These are phyloP conservation scores for Scortechinia acanthostroma DNA, from an alignment of 2,329 filamentous ascomycete species.

Conservation along the genomic window DNA sequence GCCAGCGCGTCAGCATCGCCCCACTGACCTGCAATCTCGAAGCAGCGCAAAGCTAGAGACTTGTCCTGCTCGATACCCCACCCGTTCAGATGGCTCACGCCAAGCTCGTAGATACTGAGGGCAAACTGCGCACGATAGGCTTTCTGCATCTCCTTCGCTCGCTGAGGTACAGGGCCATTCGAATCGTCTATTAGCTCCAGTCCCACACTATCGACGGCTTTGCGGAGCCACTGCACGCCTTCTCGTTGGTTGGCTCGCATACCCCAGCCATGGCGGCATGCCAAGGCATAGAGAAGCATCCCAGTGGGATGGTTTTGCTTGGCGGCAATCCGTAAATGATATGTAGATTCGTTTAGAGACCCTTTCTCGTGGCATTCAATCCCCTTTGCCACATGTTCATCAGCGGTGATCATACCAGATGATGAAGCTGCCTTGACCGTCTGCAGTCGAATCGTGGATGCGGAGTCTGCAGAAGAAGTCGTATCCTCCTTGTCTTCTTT, in stretches of 20 bases:
- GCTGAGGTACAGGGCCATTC: slow-evolving; percentile 18
- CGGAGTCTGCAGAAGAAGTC: neutral
- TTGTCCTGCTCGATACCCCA: slow-evolving; percentile 68
- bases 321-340: slow-evolving; percentile 60
- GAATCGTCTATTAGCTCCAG: slow-evolving; percentile 48
- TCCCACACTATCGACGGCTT: slow-evolving; percentile 53
- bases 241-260: slow-evolving; percentile 61
- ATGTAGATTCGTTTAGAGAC: slow-evolving; percentile 58
- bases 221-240: slow-evolving; percentile 57
- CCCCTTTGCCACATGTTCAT: slow-evolving; percentile 58
- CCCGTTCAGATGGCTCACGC: slow-evolving; percentile 62
- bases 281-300: slow-evolving; percentile 66
- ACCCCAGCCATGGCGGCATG: slow-evolving; percentile 64
- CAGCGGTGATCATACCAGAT: slow-evolving; percentile 12
- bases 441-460: neutral
- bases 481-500: neutral
- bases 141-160: slow-evolving; percentile 36
- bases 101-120: slow-evolving; percentile 61
- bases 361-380: slow-evolving; percentile 58
- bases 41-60: slow-evolving; percentile 53
- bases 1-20: slow-evolving; percentile 61
- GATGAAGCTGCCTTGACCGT: neutral
- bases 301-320: slow-evolving; percentile 55
- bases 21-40: slow-evolving; percentile 62
- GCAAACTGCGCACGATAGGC: slow-evolving; percentile 59